Conservation (phyloP, 169 alveolate species). For the Perkinsus olseni region DNA sequence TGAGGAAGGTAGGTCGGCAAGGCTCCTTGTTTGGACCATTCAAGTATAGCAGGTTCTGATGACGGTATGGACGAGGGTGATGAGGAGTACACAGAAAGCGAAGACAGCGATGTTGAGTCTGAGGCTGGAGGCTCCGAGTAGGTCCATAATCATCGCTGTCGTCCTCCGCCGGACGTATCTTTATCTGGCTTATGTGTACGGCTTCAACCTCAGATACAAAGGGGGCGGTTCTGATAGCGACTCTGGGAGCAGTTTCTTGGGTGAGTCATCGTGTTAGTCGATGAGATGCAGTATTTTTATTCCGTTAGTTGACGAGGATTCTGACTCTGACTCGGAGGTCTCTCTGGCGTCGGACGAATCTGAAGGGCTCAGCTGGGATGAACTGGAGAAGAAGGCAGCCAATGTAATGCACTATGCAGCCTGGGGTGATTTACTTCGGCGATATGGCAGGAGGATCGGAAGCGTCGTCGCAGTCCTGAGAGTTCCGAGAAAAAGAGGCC, state of each 20-base stretch:
- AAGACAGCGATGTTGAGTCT: neutral
- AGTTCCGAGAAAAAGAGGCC: slow-evolving; percentile 5
- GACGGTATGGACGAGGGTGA: slow-evolving; percentile 54
- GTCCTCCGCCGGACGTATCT: too few species aligned
- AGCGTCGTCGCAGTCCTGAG: slow-evolving; percentile 2
- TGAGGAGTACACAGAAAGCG: slow-evolving; percentile 46
- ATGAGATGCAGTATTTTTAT: slow-evolving; percentile 50
- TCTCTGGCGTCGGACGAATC: slow-evolving; percentile 68
- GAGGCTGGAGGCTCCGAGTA: neutral
- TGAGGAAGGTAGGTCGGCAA: slow-evolving; percentile 55
- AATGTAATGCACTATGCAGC: neutral
- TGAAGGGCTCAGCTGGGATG: slow-evolving; percentile 76
- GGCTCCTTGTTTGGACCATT: slow-evolving; percentile 24
- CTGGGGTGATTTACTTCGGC: neutral
- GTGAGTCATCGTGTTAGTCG: slow-evolving; percentile 38
- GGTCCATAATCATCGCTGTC: neutral
- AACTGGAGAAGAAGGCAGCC: slow-evolving; percentile 48
- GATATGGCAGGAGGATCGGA: neutral
- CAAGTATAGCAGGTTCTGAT: slow-evolving; percentile 64
- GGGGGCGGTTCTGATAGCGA: slow-evolving; percentile 25
- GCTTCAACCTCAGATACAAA: slow-evolving; percentile 13
- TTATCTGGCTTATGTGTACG: too few species aligned
- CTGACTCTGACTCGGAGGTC: slow-evolving; percentile 66
- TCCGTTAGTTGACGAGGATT: slow-evolving; percentile 57
- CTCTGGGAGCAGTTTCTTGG: neutral